Conservation (phyloP, 1,284 basidiomycete genomes). For the Phenoliferia sp. region DNA sequence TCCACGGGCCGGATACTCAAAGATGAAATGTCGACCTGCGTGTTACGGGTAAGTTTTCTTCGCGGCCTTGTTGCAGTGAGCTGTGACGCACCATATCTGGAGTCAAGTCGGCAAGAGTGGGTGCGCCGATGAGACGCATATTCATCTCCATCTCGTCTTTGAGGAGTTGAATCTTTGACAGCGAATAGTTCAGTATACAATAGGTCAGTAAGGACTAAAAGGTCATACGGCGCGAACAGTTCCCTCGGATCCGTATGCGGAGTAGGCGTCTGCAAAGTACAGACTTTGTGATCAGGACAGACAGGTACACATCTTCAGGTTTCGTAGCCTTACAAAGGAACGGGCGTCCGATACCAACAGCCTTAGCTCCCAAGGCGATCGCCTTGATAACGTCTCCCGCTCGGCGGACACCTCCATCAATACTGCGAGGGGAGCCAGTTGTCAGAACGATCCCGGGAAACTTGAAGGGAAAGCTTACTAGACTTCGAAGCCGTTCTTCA, state of each 20-base stretch:
- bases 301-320: neutral
- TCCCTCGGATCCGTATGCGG: constrained; percentile 74
- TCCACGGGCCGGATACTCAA: constrained; percentile 15
- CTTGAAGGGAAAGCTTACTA: constrained; percentile 45
- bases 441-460: neutral
- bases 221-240: constrained; percentile 19
- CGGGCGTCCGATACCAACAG: constrained; percentile 64
- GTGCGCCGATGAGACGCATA: constrained; percentile 79
- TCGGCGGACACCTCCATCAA: constrained; percentile 87
- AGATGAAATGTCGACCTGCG: constrained; percentile 20
- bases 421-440: constrained; percentile 33
- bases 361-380: constrained; percentile 83
- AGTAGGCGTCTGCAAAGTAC: constrained; percentile 79
- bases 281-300: neutral
- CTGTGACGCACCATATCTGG: constrained; percentile 77
- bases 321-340: constrained; percentile 28
- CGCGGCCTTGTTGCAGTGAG: too few species aligned
- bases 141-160: constrained; percentile 83
- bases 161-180: constrained; percentile 27
- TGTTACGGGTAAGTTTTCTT: too few species aligned
- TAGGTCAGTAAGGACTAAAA: neutral
- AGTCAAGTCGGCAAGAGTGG: constrained; percentile 67
- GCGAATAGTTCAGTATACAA: neutral
- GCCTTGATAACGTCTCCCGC: constrained; percentile 86
- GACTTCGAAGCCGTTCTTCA: constrained; percentile 66